Percentiles rank a stretch among this genome's conserved stretches.
Conservation (phyloP, 2,329 filamentous ascomycete species). For the Dactylellina haptotyla region DNA sequence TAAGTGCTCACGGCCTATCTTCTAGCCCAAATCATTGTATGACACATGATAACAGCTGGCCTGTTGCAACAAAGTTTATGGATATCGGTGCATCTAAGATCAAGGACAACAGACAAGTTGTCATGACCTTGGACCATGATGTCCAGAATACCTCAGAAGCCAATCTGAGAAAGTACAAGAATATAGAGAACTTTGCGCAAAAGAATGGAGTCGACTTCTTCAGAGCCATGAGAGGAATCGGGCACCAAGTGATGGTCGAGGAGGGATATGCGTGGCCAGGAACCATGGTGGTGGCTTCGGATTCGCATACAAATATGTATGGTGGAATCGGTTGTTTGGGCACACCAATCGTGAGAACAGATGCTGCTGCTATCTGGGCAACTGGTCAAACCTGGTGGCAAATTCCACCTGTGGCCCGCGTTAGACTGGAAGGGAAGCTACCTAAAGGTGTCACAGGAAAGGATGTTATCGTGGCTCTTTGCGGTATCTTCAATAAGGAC, state of each 20-base stretch:
- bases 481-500: constrained; percentile 83
- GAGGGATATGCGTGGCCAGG: constrained; percentile 86
- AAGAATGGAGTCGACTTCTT: constrained; percentile 82
- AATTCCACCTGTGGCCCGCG: constrained; percentile 81
- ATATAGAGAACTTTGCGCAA: constrained; percentile 83
- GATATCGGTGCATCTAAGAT: constrained; percentile 80
- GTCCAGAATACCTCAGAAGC: constrained; percentile 82
- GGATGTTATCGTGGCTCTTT: constrained; percentile 90
- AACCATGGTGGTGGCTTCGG: constrained; percentile 80
- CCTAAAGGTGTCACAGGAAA: constrained; percentile 88
- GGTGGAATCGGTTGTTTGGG: constrained; percentile 81
- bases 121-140: constrained; percentile 88
- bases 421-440: constrained; percentile 79
- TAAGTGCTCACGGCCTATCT: too few species aligned
- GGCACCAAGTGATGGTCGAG: constrained; percentile 92
- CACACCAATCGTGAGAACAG: constrained; percentile 84
- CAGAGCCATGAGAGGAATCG: constrained; percentile 80
- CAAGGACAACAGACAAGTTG: constrained; percentile 76
- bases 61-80: constrained; percentile 82
- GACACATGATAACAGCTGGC: constrained; percentile 87
- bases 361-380: constrained; percentile 86
- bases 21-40: constrained; percentile 74
- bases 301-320: constrained; percentile 84
- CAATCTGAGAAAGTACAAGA: constrained; percentile 83
- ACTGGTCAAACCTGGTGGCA: constrained; percentile 89